These are phyloP conservation scores for Daedalea quercina DNA, from an alignment of 768 basidiomycete species.

Conservation along the genomic window DNA sequence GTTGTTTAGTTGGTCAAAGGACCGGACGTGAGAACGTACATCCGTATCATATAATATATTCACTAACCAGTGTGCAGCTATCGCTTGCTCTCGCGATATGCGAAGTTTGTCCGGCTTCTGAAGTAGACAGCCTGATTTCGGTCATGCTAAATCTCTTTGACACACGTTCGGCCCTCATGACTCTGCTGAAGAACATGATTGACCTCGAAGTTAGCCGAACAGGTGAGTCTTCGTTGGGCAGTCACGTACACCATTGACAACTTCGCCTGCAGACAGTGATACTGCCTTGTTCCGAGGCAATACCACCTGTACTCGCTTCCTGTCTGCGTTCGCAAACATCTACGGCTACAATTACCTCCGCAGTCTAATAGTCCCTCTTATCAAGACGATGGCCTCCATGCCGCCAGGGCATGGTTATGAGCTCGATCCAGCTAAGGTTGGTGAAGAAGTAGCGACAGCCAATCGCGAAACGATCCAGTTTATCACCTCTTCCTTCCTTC, in stretches of 20 bases:
- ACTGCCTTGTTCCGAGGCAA: conserved; percentile 83
- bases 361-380: conserved; percentile 66
- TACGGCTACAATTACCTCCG: conserved; percentile 92
- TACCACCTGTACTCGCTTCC: conserved; percentile 78
- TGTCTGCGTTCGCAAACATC: conserved; percentile 82
- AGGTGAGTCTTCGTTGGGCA: conserved; percentile 34
- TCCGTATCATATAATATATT: not conserved
- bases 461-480: conserved; percentile 69
- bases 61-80: conserved; percentile 38
- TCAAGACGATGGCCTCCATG: conserved; percentile 66
- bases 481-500: conserved; percentile 69
- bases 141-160: conserved; percentile 86
- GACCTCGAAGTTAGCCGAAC: conserved; percentile 78
- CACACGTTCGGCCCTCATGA: conserved; percentile 62
- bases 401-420: conserved; percentile 73
- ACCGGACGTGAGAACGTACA: conserved; percentile 48
- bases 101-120: conserved; percentile 72
- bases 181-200: conserved; percentile 75
- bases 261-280: conserved; percentile 54
- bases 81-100: conserved; percentile 79
- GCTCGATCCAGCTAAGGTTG: conserved; percentile 59
- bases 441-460: conserved; percentile 52
- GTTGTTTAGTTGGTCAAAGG: conserved; percentile 58
- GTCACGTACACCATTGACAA: not conserved
- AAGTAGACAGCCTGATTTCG: conserved; percentile 80